Evolutionary conservation across 2,329 filamentous ascomycete genomes (phyloP), one percentile per base, ranked within the genome.

Genomic region (Colletotrichum eremochloae): DNA sequence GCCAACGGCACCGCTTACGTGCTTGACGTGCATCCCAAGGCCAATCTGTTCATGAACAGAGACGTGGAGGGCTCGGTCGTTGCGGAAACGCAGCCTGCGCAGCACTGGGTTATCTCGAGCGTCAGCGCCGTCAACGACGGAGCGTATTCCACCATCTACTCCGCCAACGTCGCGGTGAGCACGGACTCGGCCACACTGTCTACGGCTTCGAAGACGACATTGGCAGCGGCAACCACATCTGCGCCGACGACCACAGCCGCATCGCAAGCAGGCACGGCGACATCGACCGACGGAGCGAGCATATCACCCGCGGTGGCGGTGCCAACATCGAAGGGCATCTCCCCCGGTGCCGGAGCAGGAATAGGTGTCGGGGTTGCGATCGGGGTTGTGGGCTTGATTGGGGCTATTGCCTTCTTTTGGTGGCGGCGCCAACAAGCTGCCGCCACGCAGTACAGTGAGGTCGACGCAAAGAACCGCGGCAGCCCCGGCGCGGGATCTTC

Each of bases 81-180:
- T 38, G 40, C 64, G 18, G 74, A 75, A 1, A 73, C 74, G 2
- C 78, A 81, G 63, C 75, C 73, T 1, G 79, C 79, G 0, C 80
- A 81, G 56, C 79, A 78, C 36, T 82, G 81, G 80, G 70, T 81
- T 50, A 76, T 82, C 74, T 78, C 76, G 20, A 81, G 80, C 44
- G 76, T 76, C 5, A 76, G 74, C 2, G 52, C 77, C 3, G 77
- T 82, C 3, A 73, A 82, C 44, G 78, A 82, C 20, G 77, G 76
- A 2, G 79, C 77, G 2, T 82, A 78, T 60, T 81, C 79, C 5
- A 82, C 81, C 0, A 74, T 76, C 7, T 81, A 79, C 36, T 77
- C 76, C 5, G 76, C 77, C 57, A 63, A 53, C 24, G 61, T 53
- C 15, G 61, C 46, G 0, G 61, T 63, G 33, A 63, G 46, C 61